These are phyloP conservation scores for Cercospora brassicicola DNA, from an alignment of 2,329 filamentous ascomycete genomes.

Conservation along the genomic window DNA sequence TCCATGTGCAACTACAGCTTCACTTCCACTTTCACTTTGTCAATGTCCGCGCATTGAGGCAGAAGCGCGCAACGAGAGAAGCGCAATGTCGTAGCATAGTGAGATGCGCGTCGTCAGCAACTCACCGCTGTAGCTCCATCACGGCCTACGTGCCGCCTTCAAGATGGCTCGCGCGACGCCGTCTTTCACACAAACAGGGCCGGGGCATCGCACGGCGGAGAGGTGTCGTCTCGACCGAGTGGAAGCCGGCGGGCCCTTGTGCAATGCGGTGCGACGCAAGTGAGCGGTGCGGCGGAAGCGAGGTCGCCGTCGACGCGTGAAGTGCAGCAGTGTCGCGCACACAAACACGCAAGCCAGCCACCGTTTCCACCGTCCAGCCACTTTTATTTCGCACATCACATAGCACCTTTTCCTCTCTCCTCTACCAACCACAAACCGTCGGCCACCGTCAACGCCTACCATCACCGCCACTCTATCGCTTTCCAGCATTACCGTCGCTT, in stretches of 20 bases:
- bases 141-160: background rate
- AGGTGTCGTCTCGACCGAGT: background rate
- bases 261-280: background rate
- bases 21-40: background rate
- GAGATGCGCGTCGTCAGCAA: background rate
- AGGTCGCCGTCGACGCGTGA: background rate
- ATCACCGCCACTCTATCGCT: slow-evolving; percentile 9
- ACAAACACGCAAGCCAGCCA: background rate
- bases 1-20: background rate
- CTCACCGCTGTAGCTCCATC: background rate
- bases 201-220: background rate
- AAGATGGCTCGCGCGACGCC: background rate
- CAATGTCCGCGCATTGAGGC: background rate
- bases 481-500: slow-evolving; percentile 17
- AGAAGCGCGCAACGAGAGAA: background rate
- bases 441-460: background rate
- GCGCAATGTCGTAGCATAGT: background rate
- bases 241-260: background rate
- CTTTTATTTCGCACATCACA: background rate
- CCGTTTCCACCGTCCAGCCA: background rate
- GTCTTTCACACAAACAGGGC: background rate
- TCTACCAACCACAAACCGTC: background rate
- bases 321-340: background rate
- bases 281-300: background rate
- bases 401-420: background rate